Evolutionary conservation across 345 rosid species (phyloP).

Genomic region (Clausena lansium): DNA sequence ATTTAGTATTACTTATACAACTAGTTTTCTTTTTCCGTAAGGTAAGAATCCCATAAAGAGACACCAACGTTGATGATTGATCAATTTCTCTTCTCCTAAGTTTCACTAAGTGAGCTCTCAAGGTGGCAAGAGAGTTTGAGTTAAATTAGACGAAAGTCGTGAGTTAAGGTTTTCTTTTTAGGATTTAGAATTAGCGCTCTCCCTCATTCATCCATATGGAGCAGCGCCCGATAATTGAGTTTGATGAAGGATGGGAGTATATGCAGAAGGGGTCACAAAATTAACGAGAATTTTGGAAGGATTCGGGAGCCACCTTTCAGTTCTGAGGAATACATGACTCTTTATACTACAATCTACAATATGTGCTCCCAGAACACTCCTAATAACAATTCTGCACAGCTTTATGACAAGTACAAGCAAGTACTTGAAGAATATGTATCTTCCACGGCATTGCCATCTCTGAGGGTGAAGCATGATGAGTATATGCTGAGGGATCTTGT

Average conservation of each 20-base stretch:
- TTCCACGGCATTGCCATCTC: conserved; percentile 63
- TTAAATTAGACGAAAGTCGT: too few relatives aligned
- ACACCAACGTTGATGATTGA: too few relatives aligned
- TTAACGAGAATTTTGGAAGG: conserved; percentile 78
- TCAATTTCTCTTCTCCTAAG: too few relatives aligned
- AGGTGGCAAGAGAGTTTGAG: too few relatives aligned
- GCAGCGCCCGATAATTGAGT: conserved; percentile 48
- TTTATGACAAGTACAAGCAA: conserved; percentile 71
- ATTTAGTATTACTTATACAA: too few relatives aligned
- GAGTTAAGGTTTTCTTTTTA: too few relatives aligned
- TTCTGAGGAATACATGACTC: conserved; percentile 78
- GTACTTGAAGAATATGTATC: conserved; percentile 62
- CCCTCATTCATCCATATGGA: too few relatives aligned
- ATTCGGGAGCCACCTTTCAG: conserved; percentile 48
- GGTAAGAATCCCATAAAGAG: too few relatives aligned
- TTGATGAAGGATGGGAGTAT: conserved; percentile 79
- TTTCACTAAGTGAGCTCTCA: too few relatives aligned
- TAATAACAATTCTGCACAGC: conserved; percentile 74
- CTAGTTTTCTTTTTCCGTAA: too few relatives aligned
- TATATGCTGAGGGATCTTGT: conserved; percentile 79
- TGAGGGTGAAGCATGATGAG: conserved; percentile 78
- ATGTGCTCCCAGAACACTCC: conserved; percentile 92
- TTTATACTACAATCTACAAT: conserved; percentile 63
- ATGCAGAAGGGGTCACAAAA: conserved; percentile 71
- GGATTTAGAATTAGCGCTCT: too few relatives aligned